Evolutionary conservation across 2,329 filamentous ascomycete genomes (phyloP), one percentile per base, ranked within the genome.

Genomic region (Zymoseptoria tritici): DNA sequence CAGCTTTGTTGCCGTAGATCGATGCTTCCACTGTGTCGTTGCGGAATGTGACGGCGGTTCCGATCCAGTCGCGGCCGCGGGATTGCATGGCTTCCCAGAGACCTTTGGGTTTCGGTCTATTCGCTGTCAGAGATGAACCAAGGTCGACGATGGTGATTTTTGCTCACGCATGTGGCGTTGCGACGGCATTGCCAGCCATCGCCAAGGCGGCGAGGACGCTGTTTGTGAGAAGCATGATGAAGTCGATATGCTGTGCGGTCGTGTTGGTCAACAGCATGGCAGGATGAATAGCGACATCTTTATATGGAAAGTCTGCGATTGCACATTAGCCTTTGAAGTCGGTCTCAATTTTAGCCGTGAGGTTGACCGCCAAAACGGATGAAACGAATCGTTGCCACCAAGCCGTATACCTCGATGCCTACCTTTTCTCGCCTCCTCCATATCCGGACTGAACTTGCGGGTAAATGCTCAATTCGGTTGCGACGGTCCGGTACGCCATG

Each of bases 31-130:
- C 52, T 20, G 56, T 52, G 22, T 73, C 72, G 56, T 63, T 67
- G 36, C 72, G 70, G 55, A 74, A 69, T 2, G 72, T 74, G 26
- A 75, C 55, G 8, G 72, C 72, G 11, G 72, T 74, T 49, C 73
- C 73, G 24, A 75, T 71, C 61, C 72, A 75, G 3, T 62, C 62
- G n/a, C 71, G 71, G 13, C 71, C 71, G 52, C 62, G 60, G 11
- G 31, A 36, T 20, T 52, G 54, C 58, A 67, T 64, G 13, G 63
- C 58, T 22, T 53, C 55, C 24, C 57, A 57, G 11, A 67, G 60
- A 9, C 65, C 64, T 13, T 51, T 53, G 24, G 29, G 46, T 9
- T 59, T 55, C 65, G 16, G 46, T 11, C 46, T 50, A 7, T 50
- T 11, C 6, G 16, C 16, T 50, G 46, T 50, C 20, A n/a, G 16